These are phyloP conservation scores for Adansonia rubrostipa DNA, from an alignment of 441 rosid genomes.

Conservation along the genomic window DNA sequence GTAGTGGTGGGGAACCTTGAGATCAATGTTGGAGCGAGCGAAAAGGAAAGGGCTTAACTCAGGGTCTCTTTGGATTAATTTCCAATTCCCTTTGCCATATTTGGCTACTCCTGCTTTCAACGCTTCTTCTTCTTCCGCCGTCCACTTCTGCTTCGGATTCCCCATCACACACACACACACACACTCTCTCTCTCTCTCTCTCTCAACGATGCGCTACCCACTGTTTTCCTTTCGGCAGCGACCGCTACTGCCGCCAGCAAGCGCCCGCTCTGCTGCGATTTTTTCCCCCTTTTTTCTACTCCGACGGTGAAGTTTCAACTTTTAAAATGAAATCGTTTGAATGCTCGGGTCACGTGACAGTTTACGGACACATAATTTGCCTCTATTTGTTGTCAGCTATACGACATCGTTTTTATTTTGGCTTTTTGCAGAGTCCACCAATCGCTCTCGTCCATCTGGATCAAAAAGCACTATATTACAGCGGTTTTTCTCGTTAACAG, in stretches of 20 bases:
- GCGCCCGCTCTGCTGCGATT: neutral
- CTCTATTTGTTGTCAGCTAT: neutral
- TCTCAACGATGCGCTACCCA: neutral
- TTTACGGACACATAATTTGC: neutral
- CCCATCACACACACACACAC: constrained; percentile 61
- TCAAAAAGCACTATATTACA: neutral
- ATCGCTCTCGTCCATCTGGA: neutral
- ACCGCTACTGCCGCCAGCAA: neutral
- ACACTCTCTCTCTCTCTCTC: constrained; percentile 3
- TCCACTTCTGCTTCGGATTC: constrained; percentile 77
- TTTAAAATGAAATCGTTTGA: neutral
- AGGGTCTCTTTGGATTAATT: constrained; percentile 61
- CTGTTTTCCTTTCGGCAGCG: neutral
- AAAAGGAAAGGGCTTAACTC: constrained; percentile 62
- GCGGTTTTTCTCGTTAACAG: too few species aligned
- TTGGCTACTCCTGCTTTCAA: constrained; percentile 62
- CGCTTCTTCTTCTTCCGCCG: constrained; percentile 72
- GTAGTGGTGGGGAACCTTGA: constrained; percentile 47
- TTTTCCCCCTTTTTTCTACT: too few species aligned
- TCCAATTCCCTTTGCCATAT: constrained; percentile 77
- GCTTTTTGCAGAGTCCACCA: neutral
- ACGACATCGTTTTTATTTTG: neutral
- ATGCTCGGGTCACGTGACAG: neutral
- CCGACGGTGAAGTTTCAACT: neutral
- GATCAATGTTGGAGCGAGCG: constrained; percentile 72